A percentile compares a stretch with the other conserved stretches of the same genome.
Evolutionary conservation across 495 filamentous ascomycete species (phyloP).

Genomic region (Penicillium crystallinum): DNA sequence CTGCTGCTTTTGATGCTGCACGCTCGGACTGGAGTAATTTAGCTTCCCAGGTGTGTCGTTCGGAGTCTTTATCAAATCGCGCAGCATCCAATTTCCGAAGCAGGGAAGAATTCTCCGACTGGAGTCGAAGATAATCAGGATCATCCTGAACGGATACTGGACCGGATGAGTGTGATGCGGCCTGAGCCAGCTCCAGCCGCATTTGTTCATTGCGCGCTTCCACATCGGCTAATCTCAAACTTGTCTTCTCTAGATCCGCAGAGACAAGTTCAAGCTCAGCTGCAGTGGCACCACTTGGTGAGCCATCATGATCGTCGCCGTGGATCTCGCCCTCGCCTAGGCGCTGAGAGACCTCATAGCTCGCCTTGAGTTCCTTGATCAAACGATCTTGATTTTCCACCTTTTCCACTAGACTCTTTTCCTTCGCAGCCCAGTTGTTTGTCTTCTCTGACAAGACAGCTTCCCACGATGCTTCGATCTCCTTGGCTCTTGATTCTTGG

Average conservation of each 20-base stretch:
- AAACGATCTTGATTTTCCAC: constrained; percentile 89
- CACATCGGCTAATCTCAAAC: constrained; percentile 78
- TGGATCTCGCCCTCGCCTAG: constrained; percentile 53
- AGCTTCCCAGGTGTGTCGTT: constrained; percentile 65
- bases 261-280: constrained; percentile 92
- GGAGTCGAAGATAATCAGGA: constrained; percentile 73
- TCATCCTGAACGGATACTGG: constrained; percentile 70
- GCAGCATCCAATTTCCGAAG: constrained; percentile 80
- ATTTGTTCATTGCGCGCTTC: constrained; percentile 94
- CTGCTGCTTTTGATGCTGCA: constrained; percentile 42
- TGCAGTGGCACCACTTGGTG: constrained; percentile 60
- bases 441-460: constrained; percentile 92
- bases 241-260: constrained; percentile 87
- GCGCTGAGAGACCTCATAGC: constrained; percentile 92
- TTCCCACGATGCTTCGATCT: constrained; percentile 84
- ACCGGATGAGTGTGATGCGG: constrained; percentile 66
- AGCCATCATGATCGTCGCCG: constrained; percentile 56
- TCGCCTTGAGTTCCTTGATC: constrained; percentile 91
- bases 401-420: constrained; percentile 87
- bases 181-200: constrained; percentile 81
- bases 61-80: constrained; percentile 72
- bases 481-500: constrained; percentile 71
- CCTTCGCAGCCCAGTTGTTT: constrained; percentile 94
- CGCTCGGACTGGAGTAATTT: constrained; percentile 52
- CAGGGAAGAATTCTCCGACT: constrained; percentile 87